Base-by-base conservation (phyloP, 371 early-diverging fungal species). In the Mortierella sp. region DNA sequence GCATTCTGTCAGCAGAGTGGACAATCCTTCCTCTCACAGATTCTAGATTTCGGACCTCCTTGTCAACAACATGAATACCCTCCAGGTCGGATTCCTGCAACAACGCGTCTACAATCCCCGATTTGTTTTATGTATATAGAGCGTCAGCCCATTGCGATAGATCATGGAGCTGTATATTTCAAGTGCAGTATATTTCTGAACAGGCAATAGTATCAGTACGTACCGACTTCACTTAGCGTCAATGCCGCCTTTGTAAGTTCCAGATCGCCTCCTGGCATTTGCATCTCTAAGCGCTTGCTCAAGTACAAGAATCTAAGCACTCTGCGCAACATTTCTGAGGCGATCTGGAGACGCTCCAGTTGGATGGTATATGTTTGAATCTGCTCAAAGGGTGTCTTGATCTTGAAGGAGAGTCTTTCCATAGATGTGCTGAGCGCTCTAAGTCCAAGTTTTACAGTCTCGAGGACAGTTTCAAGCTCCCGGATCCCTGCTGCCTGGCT, bases 401-500 rank as follows among this genome's bases (percentile, higher is more conserved):
- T 87, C 49, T 92, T 91, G 60, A 83, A 67, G 40, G 89, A 87
- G 28, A 94, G 78, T 28, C 94, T 83, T 59, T 88, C 85, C 73
- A 93, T 86, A 16, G 92, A 93, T 14, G 73, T 60, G 14, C 89
- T 92, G n/a, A 94, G 70, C 5, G 86, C 75, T 16, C 64, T 74
- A 51, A 93, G 86, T 59, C 90, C 88, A 22, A 85, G 68, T 68
- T 90, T 86, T 10, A 94, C 90, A 0, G 87, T 86, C 26, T 84
- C 73, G 49, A 94, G 72, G 6, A 88, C 87, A 0, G 74, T 76
- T 63, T 93, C 94, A 16, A 94, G 77, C 32, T 88, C 87, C 59
- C 90, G 87, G 26, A 94, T 88, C 1, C 93, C 93, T 24, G 89
- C 88, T n/a, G 93, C 92, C 78, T 94, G 93, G 16, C 87, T 86